These are phyloP conservation scores for Eimeria mitis DNA, from an alignment of 169 alveolate genomes.

Conservation along the genomic window DNA sequence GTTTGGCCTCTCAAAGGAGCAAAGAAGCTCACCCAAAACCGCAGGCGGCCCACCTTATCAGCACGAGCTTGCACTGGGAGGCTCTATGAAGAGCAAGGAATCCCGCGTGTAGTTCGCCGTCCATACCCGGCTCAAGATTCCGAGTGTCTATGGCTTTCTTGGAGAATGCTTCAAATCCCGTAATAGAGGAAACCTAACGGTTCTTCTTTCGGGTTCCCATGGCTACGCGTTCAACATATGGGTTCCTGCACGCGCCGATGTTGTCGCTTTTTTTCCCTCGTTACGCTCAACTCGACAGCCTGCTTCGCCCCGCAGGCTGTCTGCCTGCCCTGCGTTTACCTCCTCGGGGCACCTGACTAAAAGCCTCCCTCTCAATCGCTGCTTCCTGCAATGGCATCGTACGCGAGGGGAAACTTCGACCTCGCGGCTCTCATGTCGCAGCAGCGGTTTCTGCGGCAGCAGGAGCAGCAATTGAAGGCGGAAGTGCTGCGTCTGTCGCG, in stretches of 20 bases:
- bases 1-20: not conserved
- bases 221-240: not conserved
- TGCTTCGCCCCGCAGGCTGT: slow-evolving; percentile 22
- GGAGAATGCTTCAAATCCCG: not conserved
- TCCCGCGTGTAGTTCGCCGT: not conserved
- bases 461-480: slow-evolving; percentile 41
- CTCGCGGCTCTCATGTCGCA: slow-evolving; percentile 38
- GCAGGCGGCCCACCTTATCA: not conserved
- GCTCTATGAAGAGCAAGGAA: not conserved
- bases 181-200: not conserved
- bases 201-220: not conserved
- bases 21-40: not conserved
- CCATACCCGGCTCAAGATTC: too few species aligned
- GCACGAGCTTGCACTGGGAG: not conserved
- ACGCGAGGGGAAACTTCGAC: slow-evolving; percentile 3
- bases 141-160: not conserved
- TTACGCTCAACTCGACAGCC: not conserved
- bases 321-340: not conserved
- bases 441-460: slow-evolving; percentile 51
- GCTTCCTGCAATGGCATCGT: not conserved
- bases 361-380: not conserved
- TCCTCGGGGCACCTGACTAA: not conserved
- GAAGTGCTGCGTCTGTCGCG: slow-evolving; percentile 27
- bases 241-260: slow-evolving; percentile 38
- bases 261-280: not conserved